phyloP scores from a whole-genome alignment of 148 eudicot species.

The Linanthus parryae region DNA sequence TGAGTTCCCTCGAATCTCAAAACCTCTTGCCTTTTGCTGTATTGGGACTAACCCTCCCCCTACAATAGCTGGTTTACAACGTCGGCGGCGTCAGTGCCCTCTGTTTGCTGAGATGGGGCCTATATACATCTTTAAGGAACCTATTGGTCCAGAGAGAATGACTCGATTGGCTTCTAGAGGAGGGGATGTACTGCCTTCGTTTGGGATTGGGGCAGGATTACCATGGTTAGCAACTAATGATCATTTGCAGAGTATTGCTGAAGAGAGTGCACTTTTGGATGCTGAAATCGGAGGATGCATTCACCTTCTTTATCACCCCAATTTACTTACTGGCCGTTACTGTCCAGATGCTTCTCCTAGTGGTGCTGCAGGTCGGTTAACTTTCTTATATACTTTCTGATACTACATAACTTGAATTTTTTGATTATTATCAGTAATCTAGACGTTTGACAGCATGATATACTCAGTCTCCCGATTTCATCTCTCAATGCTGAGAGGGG shows the following conservation, averaged over 20 bases:
- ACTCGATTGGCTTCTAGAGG: constrained; percentile 90
- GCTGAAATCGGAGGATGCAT: constrained; percentile 75
- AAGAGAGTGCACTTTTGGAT: constrained; percentile 79
- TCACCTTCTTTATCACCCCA: constrained; percentile 96
- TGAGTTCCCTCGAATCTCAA: constrained; percentile 87
- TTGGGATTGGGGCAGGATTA: constrained; percentile 82
- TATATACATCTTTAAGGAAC: constrained; percentile 88
- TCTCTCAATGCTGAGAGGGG: neutral
- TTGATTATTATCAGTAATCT: neutral
- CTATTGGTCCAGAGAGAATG: constrained; percentile 90
- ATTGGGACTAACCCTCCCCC: constrained; percentile 98
- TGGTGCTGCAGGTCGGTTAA: constrained; percentile 82
- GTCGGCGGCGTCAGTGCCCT: constrained; percentile 97
- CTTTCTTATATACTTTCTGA: neutral
- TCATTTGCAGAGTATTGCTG: constrained; percentile 60
- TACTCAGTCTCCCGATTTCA: neutral
- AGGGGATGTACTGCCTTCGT: constrained; percentile 89
- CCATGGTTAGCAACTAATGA: constrained; percentile 89
- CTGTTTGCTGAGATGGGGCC: constrained; percentile 99
- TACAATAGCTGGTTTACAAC: constrained; percentile 97
- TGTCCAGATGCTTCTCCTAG: constrained; percentile 98
- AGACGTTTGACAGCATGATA: neutral
- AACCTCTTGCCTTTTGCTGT: constrained; percentile 97
- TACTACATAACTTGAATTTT: neutral
- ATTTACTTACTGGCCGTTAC: constrained; percentile 81